Evolutionary conservation across 345 rosid species (phyloP), one percentile per base, ranked within the genome.

Genomic region (Dovyalis caffra): DNA sequence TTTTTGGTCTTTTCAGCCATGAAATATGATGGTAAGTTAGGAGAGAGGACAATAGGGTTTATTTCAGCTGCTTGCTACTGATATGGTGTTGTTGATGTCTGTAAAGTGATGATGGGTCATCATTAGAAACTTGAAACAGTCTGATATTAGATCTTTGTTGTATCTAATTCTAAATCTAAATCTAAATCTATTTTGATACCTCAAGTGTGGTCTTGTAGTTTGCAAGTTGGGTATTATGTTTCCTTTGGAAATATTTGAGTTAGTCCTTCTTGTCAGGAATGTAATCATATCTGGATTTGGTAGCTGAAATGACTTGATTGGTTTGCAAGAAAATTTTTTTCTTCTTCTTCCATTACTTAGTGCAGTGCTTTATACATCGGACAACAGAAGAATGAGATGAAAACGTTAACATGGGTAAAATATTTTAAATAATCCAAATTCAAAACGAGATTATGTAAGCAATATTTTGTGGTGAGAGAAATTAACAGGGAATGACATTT

Each of bases 261-360:
- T 53, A 20, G 12, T 66, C 38, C 14, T 74, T 26, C 71, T 34
- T 26, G 34, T 51, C 63, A 66, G 53, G 32, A 62, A 66, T 28
- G 70, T 35, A 53, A 73, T 73, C 69, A 73, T 73, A 57, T 63
- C 51, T n/a, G 21, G 10, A 61, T 33, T 43, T 61, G 68, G 69
- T 60, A 32, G 45, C 66, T 69, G 71, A 56, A 74, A 66, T 38
- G 33, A 66, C 77, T 64, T 31, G 15, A 7, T 12, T 28, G 47
- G 6, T 23, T 57, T 35, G 28, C 10, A 8, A 11, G 38, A 23
- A 37, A 43, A 57, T 16, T 6, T 63, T 14, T 20, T 20, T 38
- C 34, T 38, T n/a, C 34, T 15, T 25, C 20, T 63, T 35, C 12
- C 64, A 33, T 31, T 11, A 7, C 20, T 6, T 32, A 3, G 5